phyloP scores from a whole-genome alignment of 257 asterid species.

The Solanum tarijense region DNA sequence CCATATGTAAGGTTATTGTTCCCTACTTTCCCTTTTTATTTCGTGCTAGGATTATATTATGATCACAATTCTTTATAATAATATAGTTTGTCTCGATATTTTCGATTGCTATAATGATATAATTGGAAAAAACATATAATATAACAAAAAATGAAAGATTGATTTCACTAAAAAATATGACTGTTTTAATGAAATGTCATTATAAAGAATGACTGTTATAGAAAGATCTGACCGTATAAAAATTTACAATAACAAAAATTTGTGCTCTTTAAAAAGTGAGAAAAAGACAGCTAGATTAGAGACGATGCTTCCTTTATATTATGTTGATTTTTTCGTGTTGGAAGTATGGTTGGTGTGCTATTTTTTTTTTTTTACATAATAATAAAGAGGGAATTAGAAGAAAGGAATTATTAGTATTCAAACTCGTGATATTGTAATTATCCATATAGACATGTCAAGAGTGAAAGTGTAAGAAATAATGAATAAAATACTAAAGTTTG shows the following conservation, averaged over 20 bases:
- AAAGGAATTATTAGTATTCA: neutral
- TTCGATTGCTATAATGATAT: neutral
- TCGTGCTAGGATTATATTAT: neutral
- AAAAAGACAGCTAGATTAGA: neutral
- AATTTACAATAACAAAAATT: neutral
- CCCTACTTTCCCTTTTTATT: neutral
- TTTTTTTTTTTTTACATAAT: neutral
- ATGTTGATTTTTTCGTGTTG: neutral
- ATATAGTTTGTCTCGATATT: neutral
- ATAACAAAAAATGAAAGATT: neutral
- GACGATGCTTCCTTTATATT: neutral
- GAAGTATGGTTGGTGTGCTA: neutral
- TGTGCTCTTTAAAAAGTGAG: neutral
- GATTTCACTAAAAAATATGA: neutral
- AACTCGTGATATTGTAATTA: neutral
- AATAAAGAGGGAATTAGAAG: neutral
- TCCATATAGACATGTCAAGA: neutral
- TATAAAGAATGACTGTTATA: neutral
- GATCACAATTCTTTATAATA: neutral
- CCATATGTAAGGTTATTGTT: neutral
- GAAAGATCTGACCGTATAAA: too few relatives aligned
- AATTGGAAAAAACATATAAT: too few relatives aligned
- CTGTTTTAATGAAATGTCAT: neutral
- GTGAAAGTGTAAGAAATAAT: neutral
- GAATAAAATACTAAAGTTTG: neutral